Evolutionary conservation across 768 basidiomycete genomes (phyloP).

Genomic region (Suillus sp.): DNA sequence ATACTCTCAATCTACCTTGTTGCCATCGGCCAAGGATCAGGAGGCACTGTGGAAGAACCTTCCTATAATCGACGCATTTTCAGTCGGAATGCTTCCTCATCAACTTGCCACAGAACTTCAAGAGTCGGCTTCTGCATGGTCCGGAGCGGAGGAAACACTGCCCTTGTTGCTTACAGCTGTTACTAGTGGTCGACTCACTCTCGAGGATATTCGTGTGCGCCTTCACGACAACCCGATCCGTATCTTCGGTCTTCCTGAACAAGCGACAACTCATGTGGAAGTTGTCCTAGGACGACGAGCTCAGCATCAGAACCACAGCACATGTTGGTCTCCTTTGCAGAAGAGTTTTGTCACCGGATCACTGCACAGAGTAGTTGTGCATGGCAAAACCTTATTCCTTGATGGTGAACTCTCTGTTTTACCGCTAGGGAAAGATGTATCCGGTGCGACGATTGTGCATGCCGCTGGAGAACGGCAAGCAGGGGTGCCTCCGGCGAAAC

Average conservation of each 20-base stretch:
- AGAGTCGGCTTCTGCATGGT: constrained; percentile 61
- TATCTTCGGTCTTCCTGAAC: constrained; percentile 91
- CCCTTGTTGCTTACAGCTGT: constrained; percentile 89
- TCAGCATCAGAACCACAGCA: constrained; percentile 50
- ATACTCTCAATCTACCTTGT: constrained; percentile 61
- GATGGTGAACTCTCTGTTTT: constrained; percentile 73
- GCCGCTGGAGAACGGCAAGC: constrained; percentile 32
- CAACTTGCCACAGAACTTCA: constrained; percentile 65
- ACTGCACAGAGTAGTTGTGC: constrained; percentile 88
- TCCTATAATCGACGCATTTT: constrained; percentile 85
- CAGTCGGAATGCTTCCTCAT: constrained; percentile 85
- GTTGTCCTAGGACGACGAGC: constrained; percentile 83
- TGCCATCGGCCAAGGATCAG: constrained; percentile 80
- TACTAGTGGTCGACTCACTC: constrained; percentile 70
- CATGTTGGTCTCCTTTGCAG: constrained; percentile 84
- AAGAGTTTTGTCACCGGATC: constrained; percentile 64
- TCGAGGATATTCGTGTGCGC: constrained; percentile 81
- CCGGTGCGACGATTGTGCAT: constrained; percentile 57
- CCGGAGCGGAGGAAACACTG: constrained; percentile 86
- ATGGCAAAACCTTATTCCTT: constrained; percentile 86
- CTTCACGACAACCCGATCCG: constrained; percentile 89
- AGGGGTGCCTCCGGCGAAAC: constrained; percentile 23
- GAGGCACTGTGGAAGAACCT: constrained; percentile 84
- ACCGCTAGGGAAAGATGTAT: constrained; percentile 72
- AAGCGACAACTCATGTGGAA: constrained; percentile 85